Base-by-base conservation (phyloP, 331 rosid species). In the Cucumis variabilis region DNA sequence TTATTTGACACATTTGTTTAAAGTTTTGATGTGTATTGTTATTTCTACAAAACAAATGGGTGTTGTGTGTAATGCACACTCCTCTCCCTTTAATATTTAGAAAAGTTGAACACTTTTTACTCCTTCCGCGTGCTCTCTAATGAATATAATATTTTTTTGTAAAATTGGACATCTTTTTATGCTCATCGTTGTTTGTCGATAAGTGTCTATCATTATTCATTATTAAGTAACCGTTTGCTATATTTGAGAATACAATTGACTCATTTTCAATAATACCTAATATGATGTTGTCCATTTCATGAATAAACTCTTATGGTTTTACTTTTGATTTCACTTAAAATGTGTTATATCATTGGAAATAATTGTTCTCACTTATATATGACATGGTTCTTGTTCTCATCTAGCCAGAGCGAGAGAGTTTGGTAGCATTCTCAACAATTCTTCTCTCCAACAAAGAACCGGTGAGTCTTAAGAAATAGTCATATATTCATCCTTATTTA, bases 31-130 rank as follows among this genome's bases (percentile, higher is more conserved):
- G 20, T 71, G 48, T 71, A 74, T 75, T 44, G 3, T 75, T 20
- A 23, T 75, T 11, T 4, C 19, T n/a, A 44, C 13, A 3, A 23
- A 75, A 41, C 33, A n/a, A 77, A 24, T 77, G 63, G 83, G 23
- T 48, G 63, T 77, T 5, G 83, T 77, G 83, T 77, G 83, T 46
- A 48, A 48, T n/a, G 37, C 83, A 77, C 83, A 77, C 63, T 77
- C 62, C 83, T 41, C 78, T 72, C 9, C 9, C 78, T 30, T 33
- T 2, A 71, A 2, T 13, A 30, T 28, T 71, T 41, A 71, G 13
- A 71, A 71, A 71, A 71, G 12, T 28, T 2, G 0, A 16, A 71
- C 77, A 28, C 28, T 44, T 75, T 75, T 75, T 75, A 19, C 81
- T 75, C 60, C 37, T 75, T 21, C 46, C 60, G 60, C 82, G 50